A percentile compares a stretch with the other conserved stretches of the same genome.
Conservation (phyloP, 2,329 filamentous ascomycete genomes). For the Elsinoe perseae region DNA sequence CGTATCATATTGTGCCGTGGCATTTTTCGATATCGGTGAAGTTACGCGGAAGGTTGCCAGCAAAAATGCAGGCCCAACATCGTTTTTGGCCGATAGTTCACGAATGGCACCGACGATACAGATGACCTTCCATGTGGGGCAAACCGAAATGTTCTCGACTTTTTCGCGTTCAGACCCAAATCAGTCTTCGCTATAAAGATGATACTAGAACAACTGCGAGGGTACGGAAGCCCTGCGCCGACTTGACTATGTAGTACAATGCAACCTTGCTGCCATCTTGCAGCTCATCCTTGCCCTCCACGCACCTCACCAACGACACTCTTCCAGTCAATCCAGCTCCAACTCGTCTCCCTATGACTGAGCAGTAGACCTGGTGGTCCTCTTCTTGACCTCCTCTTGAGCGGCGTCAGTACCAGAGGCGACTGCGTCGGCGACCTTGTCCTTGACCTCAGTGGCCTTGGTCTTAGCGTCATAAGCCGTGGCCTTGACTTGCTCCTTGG, state of each 20-base stretch:
- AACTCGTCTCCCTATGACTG: slow-evolving; percentile 15
- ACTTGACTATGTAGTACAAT: slow-evolving; percentile 11
- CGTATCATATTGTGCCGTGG: no score
- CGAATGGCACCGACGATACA: no score
- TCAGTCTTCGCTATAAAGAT: slow-evolving; percentile 4
- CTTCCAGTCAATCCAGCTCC: slow-evolving; percentile 11
- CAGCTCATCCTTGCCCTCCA: neutral
- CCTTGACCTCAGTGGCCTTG: slow-evolving; percentile 55
- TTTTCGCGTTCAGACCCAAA: slow-evolving; percentile 1
- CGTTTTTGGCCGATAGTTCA: no score
- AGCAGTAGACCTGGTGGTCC: slow-evolving; percentile 40
- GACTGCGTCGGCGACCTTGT: slow-evolving; percentile 60
- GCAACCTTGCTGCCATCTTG: neutral
- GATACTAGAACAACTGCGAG: slow-evolving; percentile 10
- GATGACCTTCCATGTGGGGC: neutral
- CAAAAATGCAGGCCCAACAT: no score
- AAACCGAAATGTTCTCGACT: neutral
- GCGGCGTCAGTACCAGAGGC: slow-evolving; percentile 62
- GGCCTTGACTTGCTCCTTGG: slow-evolving; percentile 61
- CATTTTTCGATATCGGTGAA: no score
- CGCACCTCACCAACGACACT: neutral
- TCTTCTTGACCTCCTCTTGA: slow-evolving; percentile 61
- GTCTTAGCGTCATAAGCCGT: slow-evolving; percentile 71
- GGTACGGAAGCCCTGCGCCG: neutral
- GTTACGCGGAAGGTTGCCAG: no score